Conservation (phyloP, 495 filamentous ascomycete genomes). For the Hyaloscypha hepaticicola region DNA sequence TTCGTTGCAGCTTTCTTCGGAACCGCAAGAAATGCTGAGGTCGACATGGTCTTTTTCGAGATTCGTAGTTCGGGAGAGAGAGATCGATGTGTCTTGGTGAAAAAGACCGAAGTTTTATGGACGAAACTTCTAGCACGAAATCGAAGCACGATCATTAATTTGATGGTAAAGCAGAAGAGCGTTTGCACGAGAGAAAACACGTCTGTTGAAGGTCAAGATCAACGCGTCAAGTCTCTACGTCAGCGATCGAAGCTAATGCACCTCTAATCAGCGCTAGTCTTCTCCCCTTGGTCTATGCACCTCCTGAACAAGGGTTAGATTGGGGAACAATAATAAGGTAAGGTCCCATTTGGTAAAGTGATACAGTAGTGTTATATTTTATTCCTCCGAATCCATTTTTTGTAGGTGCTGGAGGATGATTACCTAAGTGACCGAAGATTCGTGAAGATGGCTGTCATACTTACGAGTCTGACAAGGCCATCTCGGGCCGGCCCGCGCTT, state of each 20-base stretch:
- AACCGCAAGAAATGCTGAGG: background rate
- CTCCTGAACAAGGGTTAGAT: background rate
- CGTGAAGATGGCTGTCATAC: too few relatives aligned
- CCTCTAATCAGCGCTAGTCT: background rate
- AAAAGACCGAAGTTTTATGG: background rate
- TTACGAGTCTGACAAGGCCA: too few relatives aligned
- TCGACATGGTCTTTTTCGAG: background rate
- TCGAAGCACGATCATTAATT: background rate
- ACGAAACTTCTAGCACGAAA: background rate
- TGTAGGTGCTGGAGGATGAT: too few relatives aligned
- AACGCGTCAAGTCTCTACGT: background rate
- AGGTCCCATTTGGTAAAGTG: background rate
- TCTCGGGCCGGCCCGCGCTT: too few relatives aligned
- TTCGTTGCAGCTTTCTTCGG: conserved; percentile 12
- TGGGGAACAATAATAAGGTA: background rate
- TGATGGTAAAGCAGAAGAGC: background rate
- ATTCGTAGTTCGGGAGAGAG: background rate
- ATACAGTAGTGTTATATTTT: background rate
- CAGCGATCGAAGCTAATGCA: conserved; percentile 4
- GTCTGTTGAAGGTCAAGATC: background rate
- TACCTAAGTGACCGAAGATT: too few relatives aligned
- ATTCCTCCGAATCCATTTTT: too few relatives aligned
- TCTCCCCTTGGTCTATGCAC: conserved; percentile 1
- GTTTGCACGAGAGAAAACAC: background rate
- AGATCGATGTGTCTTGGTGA: background rate